A percentile compares a stretch with the other conserved stretches of the same genome.
phyloP scores from a whole-genome alignment of 441 rosid species.

The Theobroma grandiflorum region DNA sequence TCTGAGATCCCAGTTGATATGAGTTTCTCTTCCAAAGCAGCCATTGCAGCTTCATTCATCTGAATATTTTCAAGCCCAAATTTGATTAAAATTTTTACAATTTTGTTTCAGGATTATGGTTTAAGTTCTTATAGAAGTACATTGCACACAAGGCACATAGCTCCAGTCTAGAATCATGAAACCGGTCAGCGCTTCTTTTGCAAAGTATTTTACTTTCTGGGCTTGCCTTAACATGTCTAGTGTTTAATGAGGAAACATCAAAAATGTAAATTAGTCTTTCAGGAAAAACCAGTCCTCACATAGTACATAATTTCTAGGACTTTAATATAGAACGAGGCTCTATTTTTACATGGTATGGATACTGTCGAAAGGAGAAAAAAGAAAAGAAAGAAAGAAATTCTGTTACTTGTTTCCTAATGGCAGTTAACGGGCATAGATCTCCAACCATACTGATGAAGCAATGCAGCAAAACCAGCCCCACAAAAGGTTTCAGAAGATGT shows the following conservation, averaged over 20 bases:
- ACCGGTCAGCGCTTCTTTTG: not conserved
- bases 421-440: not conserved
- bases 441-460: not conserved
- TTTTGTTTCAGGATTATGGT: not conserved
- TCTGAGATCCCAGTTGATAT: conserved; percentile 29
- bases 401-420: too few relatives aligned
- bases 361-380: not conserved
- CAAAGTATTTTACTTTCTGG: not conserved
- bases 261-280: not conserved
- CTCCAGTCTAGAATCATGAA: not conserved
- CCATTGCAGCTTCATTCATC: conserved; percentile 83
- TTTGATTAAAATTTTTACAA: not conserved
- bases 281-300: not conserved
- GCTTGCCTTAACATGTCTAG: not conserved
- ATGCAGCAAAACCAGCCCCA: too few relatives aligned
- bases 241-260: not conserved
- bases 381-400: not conserved
- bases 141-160: not conserved
- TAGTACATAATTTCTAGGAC: not conserved
- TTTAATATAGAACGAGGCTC: conserved; percentile 1
- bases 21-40: conserved; percentile 67
- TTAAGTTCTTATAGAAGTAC: not conserved
- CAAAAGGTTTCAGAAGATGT: not conserved
- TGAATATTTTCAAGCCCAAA: conserved; percentile 32
- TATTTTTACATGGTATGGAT: too few relatives aligned